Conservation (phyloP, 306 rosid genomes). For the Elaeagnus macrophylla region DNA sequence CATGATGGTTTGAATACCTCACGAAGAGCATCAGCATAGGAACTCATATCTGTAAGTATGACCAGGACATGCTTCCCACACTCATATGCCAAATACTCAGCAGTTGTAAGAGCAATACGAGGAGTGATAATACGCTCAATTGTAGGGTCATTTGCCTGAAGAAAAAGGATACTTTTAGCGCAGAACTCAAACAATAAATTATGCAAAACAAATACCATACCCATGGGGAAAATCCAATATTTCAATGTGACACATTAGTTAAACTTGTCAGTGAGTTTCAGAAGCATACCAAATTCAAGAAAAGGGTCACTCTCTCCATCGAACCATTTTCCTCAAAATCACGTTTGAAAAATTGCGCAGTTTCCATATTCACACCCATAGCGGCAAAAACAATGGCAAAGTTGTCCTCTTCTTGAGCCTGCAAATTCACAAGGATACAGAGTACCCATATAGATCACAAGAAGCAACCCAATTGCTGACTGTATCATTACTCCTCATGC, state of each 20-base stretch:
- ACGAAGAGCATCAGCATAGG: background rate
- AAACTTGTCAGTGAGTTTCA: background rate
- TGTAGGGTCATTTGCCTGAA: background rate
- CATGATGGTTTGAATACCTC: background rate
- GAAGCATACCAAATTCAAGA: background rate
- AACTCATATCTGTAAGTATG: background rate
- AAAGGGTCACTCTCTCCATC: slow-evolving; percentile 1
- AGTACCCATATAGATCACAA: background rate
- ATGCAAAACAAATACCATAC: no score
- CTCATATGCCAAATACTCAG: background rate
- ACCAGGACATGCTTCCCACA: background rate
- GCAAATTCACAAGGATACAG: background rate
- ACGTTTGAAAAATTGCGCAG: background rate
- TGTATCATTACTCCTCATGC: no score
- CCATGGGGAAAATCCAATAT: no score
- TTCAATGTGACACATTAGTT: no score
- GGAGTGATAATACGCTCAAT: background rate
- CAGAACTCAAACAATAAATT: no score
- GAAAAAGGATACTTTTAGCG: no score
- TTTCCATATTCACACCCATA: background rate
- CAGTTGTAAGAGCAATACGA: background rate
- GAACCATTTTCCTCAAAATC: slow-evolving; percentile 1
- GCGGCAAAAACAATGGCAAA: slow-evolving; percentile 1
- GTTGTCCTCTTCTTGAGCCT: background rate
- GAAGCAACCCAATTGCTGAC: background rate